Base-by-base conservation (phyloP, 768 basidiomycete species). In the Tulasnella sp. region DNA sequence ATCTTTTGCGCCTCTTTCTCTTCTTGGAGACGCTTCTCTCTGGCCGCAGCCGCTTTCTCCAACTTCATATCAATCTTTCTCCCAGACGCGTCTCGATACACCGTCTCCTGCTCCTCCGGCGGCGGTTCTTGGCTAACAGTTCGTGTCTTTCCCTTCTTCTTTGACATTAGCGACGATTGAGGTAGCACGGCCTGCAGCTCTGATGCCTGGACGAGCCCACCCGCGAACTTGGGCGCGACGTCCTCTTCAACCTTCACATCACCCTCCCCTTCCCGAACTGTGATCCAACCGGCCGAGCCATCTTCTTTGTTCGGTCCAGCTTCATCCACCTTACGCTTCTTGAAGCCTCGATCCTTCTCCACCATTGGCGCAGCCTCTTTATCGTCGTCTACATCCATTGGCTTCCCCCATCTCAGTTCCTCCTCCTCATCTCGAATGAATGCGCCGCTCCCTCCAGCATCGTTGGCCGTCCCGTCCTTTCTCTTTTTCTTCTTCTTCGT, bases 21-120 rank as follows among this genome's bases (percentile, higher is more conserved):
- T 69, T 93, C 85, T 60, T 77, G 76, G 68, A 91, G 85, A 21
- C 89, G 78, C 67, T 92, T 91, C 70, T 79, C 70, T 64, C 83
- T 75, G 44, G 86, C 86, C 29, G 90, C 89, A 67, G 94, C 93
- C 13, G 89, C 94, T 59, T 78, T 80, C 27, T 85, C 86, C 1
- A 85, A 80, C 68, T 88, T 90, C 53, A 87, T 81, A 66, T 98
- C 93, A 52, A 98, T 87, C 75, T 86, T 87, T 68, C 84, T 80
- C 34, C 96, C 96, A 17, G 80, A 78, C 15, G 84, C 75, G 70
- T 98, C 95, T 68, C 96, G 90, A 71, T 99, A 96, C 11, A 99
- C 81, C 0, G 96, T 99, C 70, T 92, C 89, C 68, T 90, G 83
- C 3, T 85, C 84, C 5, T 78, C 77, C 5, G 80, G 80, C 64